These are phyloP conservation scores for Penicillium silybi DNA, from an alignment of 495 filamentous ascomycete genomes.

Conservation along the genomic window DNA sequence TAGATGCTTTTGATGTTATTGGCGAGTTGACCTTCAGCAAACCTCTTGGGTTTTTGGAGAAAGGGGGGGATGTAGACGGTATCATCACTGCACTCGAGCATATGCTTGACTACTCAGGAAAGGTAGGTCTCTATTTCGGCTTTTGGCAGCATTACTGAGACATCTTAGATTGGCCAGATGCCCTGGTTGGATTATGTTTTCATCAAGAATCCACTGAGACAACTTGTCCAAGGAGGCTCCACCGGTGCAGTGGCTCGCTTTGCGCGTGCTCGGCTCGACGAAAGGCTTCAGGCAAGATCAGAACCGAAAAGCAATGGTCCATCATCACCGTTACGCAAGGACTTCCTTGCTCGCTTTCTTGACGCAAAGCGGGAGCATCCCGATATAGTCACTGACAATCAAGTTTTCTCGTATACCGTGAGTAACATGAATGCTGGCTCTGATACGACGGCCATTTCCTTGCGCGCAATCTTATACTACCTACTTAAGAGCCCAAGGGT, in stretches of 20 bases:
- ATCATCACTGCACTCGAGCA: conserved; percentile 22
- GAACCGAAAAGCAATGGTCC: neutral
- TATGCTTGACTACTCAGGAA: conserved; percentile 18
- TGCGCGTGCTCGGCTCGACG: conserved; percentile 51
- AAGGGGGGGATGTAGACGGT: conserved; percentile 33
- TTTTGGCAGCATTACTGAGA: neutral
- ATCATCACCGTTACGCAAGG: conserved; percentile 6
- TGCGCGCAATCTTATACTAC: conserved; percentile 50
- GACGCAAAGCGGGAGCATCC: conserved; percentile 32
- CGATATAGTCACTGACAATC: conserved; percentile 29
- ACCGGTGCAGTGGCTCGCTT: conserved; percentile 26
- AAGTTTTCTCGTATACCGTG: conserved; percentile 30
- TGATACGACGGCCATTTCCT: conserved; percentile 49
- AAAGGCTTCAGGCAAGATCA: conserved; percentile 11
- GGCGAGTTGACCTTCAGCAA: conserved; percentile 34
- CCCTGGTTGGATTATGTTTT: conserved; percentile 48
- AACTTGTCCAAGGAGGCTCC: conserved; percentile 29
- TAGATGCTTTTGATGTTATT: conserved; percentile 43
- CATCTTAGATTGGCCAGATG: conserved; percentile 42
- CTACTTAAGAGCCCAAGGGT: conserved; percentile 35
- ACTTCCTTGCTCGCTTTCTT: conserved; percentile 28
- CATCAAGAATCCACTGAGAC: conserved; percentile 47
- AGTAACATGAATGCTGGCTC: conserved; percentile 48
- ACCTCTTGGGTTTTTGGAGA: conserved; percentile 37
- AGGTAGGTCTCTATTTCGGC: neutral